Evolutionary conservation across 495 filamentous ascomycete species (phyloP).

Genomic region (Penicillium longicatenatum): DNA sequence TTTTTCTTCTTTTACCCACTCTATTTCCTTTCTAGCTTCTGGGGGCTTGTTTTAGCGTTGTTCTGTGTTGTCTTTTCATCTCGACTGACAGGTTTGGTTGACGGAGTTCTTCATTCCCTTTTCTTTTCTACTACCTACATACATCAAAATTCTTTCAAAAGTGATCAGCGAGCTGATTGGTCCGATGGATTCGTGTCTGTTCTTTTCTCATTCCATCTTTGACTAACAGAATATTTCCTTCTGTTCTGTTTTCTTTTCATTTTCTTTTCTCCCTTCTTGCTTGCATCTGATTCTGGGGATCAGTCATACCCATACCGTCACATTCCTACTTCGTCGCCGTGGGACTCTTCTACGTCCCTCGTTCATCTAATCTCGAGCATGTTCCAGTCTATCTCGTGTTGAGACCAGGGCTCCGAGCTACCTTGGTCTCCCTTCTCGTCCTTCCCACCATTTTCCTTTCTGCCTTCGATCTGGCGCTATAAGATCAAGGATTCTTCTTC

Average conservation of each 20-base stretch:
- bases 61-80: conserved; percentile 26
- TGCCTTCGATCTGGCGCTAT: conserved; percentile 10
- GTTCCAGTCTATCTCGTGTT: conserved; percentile 8
- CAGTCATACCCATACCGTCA: conserved; percentile 29
- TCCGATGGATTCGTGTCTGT: conserved; percentile 21
- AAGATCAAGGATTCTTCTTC: conserved; percentile 11
- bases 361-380: conserved; percentile 17
- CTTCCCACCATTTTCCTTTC: conserved; percentile 11
- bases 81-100: conserved; percentile 37
- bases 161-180: conserved; percentile 28
- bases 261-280: conserved; percentile 11
- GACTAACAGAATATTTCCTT: neutral
- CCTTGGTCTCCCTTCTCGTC: conserved; percentile 22
- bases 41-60: conserved; percentile 39
- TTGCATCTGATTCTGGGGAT: conserved; percentile 34
- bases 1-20: conserved; percentile 8
- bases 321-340: conserved; percentile 12
- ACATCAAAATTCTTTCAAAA: conserved; percentile 30
- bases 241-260: conserved; percentile 10
- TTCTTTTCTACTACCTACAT: conserved; percentile 16
- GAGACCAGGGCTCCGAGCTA: conserved; percentile 29
- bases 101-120: conserved; percentile 32
- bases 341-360: conserved; percentile 11
- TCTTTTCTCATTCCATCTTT: conserved; percentile 13
- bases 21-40: conserved; percentile 24